Evolutionary conservation across 2,329 filamentous ascomycete species (phyloP), one percentile per base, ranked within the genome.

Genomic region (Helminthosporium solani): DNA sequence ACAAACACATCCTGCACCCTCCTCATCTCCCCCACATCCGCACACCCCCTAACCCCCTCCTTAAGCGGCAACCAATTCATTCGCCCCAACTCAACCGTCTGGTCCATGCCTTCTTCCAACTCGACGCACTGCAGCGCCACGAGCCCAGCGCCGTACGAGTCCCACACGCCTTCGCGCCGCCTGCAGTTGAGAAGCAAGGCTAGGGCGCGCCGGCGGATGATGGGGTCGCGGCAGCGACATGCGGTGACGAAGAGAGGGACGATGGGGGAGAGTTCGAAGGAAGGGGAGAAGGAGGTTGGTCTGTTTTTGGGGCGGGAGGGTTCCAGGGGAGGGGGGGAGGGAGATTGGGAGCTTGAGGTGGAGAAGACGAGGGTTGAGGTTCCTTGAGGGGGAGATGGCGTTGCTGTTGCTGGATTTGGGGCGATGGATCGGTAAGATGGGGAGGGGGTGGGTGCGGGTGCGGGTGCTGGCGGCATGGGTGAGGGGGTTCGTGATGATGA

Each of bases 101-200:
- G 42, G n/a, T 49, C 46, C 7, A 61, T 45, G 4, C 53, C 54
- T 41, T 64, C 61, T 41, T 65, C 61, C 8, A 57, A 34, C 44
- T 57, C 55, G 15, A 63, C 42, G 16, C 52, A 56, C 27, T 64
- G 44, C 16, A 53, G 30, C 7, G 56, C 56, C 0, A 64, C 57
- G 49, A 59, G 51, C 5, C 56, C 61, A 1, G 58, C 61, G 18
- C 56, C 60, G 12, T 50, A 49, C 1, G 54, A 58, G 37, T 64
- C 58, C 62, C 61, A 66, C 2, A 60, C 54, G 4, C 62, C 61
- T 42, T 66, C 62, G 18, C 62, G 54, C 11, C 60, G 51, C 19
- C 59, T 43, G 46, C 52, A 56, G 36, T 48, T 57, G 16, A 61
- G 52, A 1, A 66, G 48, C 3, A 64, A 44, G 9, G 52, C 45